These are phyloP conservation scores for Croton setiger DNA, from an alignment of 441 rosid genomes.

Conservation along the genomic window DNA sequence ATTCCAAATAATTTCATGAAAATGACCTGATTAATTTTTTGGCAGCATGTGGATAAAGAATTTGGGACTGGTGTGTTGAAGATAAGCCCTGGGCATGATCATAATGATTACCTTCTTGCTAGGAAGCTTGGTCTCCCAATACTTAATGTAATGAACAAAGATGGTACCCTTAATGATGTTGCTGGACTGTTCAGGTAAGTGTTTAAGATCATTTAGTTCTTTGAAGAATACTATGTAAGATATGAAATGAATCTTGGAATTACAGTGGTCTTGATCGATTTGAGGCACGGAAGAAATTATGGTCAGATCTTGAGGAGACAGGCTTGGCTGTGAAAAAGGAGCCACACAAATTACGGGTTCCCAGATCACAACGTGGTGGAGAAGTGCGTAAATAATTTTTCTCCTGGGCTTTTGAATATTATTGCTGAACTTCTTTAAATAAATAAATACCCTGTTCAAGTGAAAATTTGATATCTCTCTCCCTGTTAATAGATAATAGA, in stretches of 20 bases:
- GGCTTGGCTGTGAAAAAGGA: slow-evolving; percentile 89
- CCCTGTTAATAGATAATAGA: slow-evolving; percentile 63
- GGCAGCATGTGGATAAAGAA: slow-evolving; percentile 95
- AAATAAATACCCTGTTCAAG: slow-evolving; percentile 5
- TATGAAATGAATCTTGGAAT: slow-evolving; percentile 16
- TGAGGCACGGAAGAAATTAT: slow-evolving; percentile 78
- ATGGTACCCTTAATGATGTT: slow-evolving; percentile 92
- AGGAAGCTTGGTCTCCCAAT: slow-evolving; percentile 97
- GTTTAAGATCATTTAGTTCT: slow-evolving; percentile 14
- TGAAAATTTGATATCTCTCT: slow-evolving; percentile 15
- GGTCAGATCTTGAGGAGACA: slow-evolving; percentile 98
- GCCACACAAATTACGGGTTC: slow-evolving; percentile 70
- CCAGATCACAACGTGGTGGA: slow-evolving; percentile 97
- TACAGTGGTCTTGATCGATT: slow-evolving; percentile 90
- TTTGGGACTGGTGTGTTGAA: slow-evolving; percentile 98
- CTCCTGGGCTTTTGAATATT: slow-evolving; percentile 13
- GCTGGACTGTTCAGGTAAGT: slow-evolving; percentile 87
- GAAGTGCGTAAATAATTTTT: slow-evolving; percentile 53
- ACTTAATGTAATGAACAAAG: slow-evolving; percentile 96
- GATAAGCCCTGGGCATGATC: slow-evolving; percentile 99
- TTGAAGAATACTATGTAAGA: no score
- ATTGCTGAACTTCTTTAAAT: slow-evolving; percentile 1
- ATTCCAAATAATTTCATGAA: slow-evolving; percentile 8
- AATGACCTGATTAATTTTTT: slow-evolving; percentile 18
- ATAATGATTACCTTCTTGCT: slow-evolving; percentile 94